Evolutionary conservation across 306 rosid species (phyloP).

Genomic region (Begonia fuchsioides): DNA sequence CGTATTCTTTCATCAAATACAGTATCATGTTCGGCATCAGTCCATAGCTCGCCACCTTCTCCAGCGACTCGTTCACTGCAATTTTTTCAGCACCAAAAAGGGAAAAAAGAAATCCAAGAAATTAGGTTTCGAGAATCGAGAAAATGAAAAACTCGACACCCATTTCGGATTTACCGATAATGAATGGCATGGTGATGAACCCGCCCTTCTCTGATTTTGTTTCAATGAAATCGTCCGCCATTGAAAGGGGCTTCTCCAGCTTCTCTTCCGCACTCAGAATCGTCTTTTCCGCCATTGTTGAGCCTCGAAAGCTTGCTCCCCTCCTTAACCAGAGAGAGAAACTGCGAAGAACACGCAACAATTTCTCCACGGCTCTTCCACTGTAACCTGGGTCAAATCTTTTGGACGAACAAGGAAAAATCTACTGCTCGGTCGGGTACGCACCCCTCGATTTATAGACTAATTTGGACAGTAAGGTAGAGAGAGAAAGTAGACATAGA

Average conservation of each 20-base stretch:
- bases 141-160: too few species aligned
- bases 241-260: conserved; percentile 11
- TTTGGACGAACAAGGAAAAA: neutral
- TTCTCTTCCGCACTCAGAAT: neutral
- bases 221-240: neutral
- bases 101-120: too few species aligned
- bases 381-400: neutral
- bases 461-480: neutral
- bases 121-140: too few species aligned
- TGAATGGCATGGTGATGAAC: conserved; percentile 49
- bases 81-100: too few species aligned
- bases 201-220: conserved; percentile 32
- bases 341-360: conserved; percentile 3
- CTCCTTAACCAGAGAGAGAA: neutral
- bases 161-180: conserved; percentile 33
- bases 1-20: conserved; percentile 35
- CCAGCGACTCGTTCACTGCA: conserved; percentile 50
- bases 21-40: conserved; percentile 46
- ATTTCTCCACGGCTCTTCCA: neutral
- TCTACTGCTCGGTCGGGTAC: neutral
- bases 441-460: too few species aligned
- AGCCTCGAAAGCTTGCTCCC: neutral
- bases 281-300: conserved; percentile 12
- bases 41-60: conserved; percentile 44
- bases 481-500: neutral